Evolutionary conservation across 352 stramenopile species (phyloP).

Genomic region (Blastocystis sp.): DNA sequence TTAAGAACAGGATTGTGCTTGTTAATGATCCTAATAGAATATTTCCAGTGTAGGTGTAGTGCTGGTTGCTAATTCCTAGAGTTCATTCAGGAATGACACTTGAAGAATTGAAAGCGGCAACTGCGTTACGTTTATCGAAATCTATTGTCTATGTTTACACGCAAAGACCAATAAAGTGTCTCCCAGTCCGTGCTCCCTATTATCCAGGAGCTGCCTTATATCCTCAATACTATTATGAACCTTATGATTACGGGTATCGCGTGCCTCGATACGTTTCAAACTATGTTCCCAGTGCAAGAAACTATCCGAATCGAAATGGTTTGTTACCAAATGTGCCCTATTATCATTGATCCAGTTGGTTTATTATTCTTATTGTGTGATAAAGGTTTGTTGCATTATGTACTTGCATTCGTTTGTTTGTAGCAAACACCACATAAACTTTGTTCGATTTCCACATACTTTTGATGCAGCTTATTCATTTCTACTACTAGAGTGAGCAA

Average conservation of each 20-base stretch:
- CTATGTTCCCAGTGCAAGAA: background rate
- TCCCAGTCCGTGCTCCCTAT: background rate
- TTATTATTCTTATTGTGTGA: background rate
- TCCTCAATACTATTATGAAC: background rate
- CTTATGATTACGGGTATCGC: background rate
- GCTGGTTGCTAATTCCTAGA: background rate
- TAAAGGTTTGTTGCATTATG: background rate
- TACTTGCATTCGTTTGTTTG: background rate
- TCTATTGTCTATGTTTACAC: background rate
- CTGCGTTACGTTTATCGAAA: background rate
- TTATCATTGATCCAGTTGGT: background rate
- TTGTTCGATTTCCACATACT: background rate
- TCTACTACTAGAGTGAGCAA: background rate
- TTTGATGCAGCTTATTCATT: background rate
- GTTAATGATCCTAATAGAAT: background rate
- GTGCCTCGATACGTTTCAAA: background rate
- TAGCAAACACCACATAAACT: conserved; percentile 12
- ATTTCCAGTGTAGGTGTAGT: background rate
- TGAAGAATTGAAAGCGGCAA: background rate
- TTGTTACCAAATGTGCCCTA: background rate
- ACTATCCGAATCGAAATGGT: background rate
- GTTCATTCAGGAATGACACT: background rate
- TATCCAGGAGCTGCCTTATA: background rate
- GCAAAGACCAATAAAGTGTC: background rate
- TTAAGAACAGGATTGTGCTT: background rate